A percentile compares a stretch with the other conserved stretches of the same genome.
Conservation (phyloP, 1,139 yeast species). For the Kazachstania sp. region DNA sequence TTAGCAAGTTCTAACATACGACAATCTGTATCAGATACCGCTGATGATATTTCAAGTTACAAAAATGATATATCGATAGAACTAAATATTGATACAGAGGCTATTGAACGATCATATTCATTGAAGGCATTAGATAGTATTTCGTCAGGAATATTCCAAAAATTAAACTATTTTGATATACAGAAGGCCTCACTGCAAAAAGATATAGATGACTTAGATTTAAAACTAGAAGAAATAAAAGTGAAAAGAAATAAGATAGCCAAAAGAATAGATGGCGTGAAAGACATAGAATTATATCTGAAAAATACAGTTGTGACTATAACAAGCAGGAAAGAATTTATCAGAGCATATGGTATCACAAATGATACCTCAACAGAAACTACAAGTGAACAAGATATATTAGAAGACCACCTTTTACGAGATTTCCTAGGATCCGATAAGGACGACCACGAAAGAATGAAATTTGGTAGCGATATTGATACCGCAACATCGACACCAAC, state of each 20-base stretch:
- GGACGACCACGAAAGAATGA: neutral
- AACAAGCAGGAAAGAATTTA: slow-evolving; percentile 34
- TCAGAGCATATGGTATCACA: slow-evolving; percentile 26
- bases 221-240: slow-evolving; percentile 42
- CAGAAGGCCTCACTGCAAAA: slow-evolving; percentile 11
- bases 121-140: slow-evolving; percentile 15
- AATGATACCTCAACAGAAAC: neutral
- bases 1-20: neutral
- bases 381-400: slow-evolving; percentile 16
- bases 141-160: slow-evolving; percentile 3
- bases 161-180: slow-evolving; percentile 3
- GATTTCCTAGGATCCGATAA: slow-evolving; percentile 4
- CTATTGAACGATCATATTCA: slow-evolving; percentile 35
- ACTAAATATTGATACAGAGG: slow-evolving; percentile 6
- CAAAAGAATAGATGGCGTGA: slow-evolving; percentile 46
- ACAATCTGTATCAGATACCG: neutral
- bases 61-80: slow-evolving; percentile 1
- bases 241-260: slow-evolving; percentile 42
- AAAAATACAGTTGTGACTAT: slow-evolving; percentile 40
- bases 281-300: slow-evolving; percentile 44
- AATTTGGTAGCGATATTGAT: slow-evolving; percentile 1
- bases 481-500: slow-evolving; percentile 1
- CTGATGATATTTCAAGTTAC: neutral
- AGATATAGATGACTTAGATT: slow-evolving; percentile 52
- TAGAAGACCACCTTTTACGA: slow-evolving; percentile 8